phyloP scores from a whole-genome alignment of 176 grass and related monocot species.

The Lolium rigidum region DNA sequence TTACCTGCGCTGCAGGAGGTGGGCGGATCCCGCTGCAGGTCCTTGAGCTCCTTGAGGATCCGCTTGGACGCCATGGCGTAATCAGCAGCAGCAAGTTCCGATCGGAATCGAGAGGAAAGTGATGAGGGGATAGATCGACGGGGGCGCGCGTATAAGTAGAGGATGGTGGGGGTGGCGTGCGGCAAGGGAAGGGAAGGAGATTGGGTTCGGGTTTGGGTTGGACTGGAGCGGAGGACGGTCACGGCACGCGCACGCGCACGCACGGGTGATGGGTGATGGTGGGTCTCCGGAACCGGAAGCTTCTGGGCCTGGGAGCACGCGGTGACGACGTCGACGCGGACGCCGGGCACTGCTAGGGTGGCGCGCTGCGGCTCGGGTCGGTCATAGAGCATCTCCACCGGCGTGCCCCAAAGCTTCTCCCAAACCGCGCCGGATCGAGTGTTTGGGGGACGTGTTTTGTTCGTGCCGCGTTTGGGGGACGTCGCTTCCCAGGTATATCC shows the following conservation, averaged over 20 bases:
- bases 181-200: not conserved
- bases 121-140: not conserved
- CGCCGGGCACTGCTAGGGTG: not conserved
- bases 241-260: not conserved
- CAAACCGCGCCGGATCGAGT: no score
- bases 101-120: not conserved
- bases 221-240: not conserved
- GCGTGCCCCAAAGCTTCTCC: no score
- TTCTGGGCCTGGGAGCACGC: conserved; percentile 6
- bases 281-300: not conserved
- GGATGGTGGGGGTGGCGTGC: not conserved
- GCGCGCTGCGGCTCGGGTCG: not conserved
- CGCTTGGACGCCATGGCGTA: conserved; percentile 61
- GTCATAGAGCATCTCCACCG: no score
- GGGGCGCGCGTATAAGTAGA: conserved; percentile 29
- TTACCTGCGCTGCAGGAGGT: conserved; percentile 67
- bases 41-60: conserved; percentile 74
- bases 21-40: conserved; percentile 62
- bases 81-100: not conserved
- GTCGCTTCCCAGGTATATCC: no score
- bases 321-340: not conserved
- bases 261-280: not conserved
- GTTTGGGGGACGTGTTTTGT: no score
- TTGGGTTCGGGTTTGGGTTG: conserved; percentile 20
- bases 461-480: no score